Conservation (phyloP, 2,329 filamentous ascomycete species). For the Dactylellina drechsleri region DNA sequence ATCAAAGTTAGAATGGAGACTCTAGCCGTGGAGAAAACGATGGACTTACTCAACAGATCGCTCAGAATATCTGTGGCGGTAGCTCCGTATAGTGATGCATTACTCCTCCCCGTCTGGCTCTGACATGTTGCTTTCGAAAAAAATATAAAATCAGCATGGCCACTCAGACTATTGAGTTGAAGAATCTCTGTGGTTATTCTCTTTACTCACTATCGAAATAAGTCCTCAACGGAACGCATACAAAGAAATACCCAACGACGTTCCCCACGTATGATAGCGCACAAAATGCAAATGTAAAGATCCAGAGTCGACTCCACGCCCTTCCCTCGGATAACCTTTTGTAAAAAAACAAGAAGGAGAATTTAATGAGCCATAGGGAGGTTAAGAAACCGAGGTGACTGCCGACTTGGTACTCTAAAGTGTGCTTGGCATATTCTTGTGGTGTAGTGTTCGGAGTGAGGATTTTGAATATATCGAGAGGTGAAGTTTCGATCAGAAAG, state of each 20-base stretch:
- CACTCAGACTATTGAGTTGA: not conserved
- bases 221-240: slow-evolving; percentile 41
- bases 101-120: slow-evolving; percentile 26
- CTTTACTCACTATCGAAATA: slow-evolving; percentile 48
- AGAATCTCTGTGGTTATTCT: too few species aligned
- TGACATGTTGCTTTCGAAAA: slow-evolving; percentile 27
- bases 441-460: not conserved
- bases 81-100: slow-evolving; percentile 39
- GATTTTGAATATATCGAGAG: not conserved
- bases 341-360: slow-evolving; percentile 52
- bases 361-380: slow-evolving; percentile 49
- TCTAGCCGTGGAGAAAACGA: not conserved
- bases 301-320: slow-evolving; percentile 48
- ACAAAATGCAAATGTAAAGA: slow-evolving; percentile 46
- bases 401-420: slow-evolving; percentile 39
- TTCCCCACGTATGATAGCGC: slow-evolving; percentile 43
- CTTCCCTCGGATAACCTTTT: slow-evolving; percentile 39
- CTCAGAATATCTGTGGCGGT: slow-evolving; percentile 50
- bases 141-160: not conserved
- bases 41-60: slow-evolving; percentile 41
- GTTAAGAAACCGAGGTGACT: slow-evolving; percentile 49
- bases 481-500: slow-evolving; percentile 7
- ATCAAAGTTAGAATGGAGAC: not conserved
- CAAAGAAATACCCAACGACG: slow-evolving; percentile 44
- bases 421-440: slow-evolving; percentile 32